phyloP scores from a whole-genome alignment of 257 asterid species.

The Cinchona pubescens region DNA sequence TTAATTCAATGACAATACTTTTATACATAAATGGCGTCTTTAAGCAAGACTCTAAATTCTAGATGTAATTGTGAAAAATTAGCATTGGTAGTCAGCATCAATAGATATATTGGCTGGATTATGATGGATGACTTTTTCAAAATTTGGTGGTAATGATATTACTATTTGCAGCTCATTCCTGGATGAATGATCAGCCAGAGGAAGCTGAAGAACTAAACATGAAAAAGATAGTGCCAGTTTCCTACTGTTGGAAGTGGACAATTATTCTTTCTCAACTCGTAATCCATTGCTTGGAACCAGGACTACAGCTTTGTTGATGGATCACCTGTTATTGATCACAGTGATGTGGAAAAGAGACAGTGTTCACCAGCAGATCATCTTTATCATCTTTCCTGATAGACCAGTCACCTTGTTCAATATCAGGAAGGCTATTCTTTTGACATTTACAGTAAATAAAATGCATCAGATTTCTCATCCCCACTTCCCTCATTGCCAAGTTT shows the following conservation, averaged over 20 bases:
- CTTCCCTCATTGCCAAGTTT: constrained; percentile 57
- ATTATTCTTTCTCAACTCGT: constrained; percentile 35
- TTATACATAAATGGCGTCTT: neutral
- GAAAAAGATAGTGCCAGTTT: constrained; percentile 15
- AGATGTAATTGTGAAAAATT: too few relatives aligned
- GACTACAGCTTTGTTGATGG: constrained; percentile 45
- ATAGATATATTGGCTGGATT: too few relatives aligned
- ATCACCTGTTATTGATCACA: constrained; percentile 29
- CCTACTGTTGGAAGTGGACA: constrained; percentile 25
- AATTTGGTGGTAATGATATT: constrained; percentile 6
- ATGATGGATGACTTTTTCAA: neutral
- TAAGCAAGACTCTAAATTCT: neutral
- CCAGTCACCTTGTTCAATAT: constrained; percentile 31
- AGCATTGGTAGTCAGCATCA: neutral
- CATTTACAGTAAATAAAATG: constrained; percentile 23
- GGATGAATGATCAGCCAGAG: constrained; percentile 38
- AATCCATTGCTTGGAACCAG: constrained; percentile 27
- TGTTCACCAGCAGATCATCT: constrained; percentile 51
- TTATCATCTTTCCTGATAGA: constrained; percentile 36
- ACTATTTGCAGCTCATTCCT: constrained; percentile 47
- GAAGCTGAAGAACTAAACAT: constrained; percentile 20
- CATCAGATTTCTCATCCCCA: constrained; percentile 46
- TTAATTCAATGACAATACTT: neutral
- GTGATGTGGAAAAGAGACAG: constrained; percentile 36
- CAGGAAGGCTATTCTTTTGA: constrained; percentile 29